Base-by-base conservation (phyloP, 208 protist genomes). In the Leishmania tropica region DNA sequence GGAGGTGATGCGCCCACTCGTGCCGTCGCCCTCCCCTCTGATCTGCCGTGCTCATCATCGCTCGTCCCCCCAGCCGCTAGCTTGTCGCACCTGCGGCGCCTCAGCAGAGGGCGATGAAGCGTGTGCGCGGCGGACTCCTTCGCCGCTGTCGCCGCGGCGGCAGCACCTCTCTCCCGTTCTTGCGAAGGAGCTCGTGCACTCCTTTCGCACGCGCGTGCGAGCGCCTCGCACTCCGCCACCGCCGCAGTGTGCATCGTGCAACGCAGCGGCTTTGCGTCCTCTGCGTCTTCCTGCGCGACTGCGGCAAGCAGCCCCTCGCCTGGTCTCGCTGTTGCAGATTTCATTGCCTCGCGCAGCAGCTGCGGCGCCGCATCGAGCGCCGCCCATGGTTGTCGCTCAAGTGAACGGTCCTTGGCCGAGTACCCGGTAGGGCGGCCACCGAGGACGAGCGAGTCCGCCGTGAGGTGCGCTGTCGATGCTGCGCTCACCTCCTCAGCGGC, bases 301-400 rank as follows among this genome's bases (percentile, higher is more conserved):
- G 70, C 19, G 13, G 72, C 15, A 54, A 56, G 72, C 24, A 42
- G 21, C n/a, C 48, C 47, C 48, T 17, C n/a, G 21, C 37, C 4
- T 19, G 42, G 70, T 1, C 42, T 53, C 8, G 15, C 13, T 62
- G 31, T 4, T 24, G 5, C 51, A 31, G 51, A 54, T 58, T 2
- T 24, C 17, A n/a, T 76, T 62, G 72, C 48, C 48, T 76, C 72
- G 48, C 42, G 28, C 70, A 48, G 45, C 21, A 74, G 70, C 35
- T 53, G 70, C 45, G 70, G 45, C 10, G 70, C 72, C 45, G 42
- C 72, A 76, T 15, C 45, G 1, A 45, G 72, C 51, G 72, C 51
- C 35, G 51, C 42, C 72, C 72, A 74, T 7, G 45, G 28, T 35
- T 53, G 45, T 74, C 45, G 70, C 28, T 74, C 70, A 31, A 10